Percentiles rank a stretch among this genome's conserved stretches.
Conservation (phyloP, 208 protist species). For the Porcisia deanei region DNA sequence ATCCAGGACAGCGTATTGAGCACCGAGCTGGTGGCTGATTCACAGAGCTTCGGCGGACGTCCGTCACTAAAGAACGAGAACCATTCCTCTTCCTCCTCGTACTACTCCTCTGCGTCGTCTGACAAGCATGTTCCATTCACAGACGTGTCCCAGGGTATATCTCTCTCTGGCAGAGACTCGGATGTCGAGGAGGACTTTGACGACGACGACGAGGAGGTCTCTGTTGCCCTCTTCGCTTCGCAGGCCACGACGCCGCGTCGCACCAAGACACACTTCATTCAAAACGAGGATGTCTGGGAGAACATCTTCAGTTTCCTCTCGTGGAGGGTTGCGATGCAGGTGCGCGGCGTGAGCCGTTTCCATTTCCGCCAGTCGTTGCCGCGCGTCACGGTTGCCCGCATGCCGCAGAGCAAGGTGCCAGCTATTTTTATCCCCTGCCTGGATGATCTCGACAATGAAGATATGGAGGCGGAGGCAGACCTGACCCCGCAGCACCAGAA, state of each 20-base stretch:
- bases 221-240: constrained; percentile 7
- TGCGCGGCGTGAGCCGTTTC: constrained; percentile 51
- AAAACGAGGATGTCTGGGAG: constrained; percentile 39
- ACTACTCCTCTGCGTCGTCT: constrained; percentile 32
- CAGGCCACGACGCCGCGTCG: constrained; percentile 10
- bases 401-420: constrained; percentile 40
- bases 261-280: constrained; percentile 5
- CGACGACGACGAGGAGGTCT: constrained; percentile 37
- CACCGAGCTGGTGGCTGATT: constrained; percentile 65
- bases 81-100: constrained; percentile 27
- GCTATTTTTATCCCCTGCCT: constrained; percentile 72
- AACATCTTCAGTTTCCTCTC: constrained; percentile 55
- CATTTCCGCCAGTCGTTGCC: constrained; percentile 46
- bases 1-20: constrained; percentile 44
- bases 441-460: constrained; percentile 60
- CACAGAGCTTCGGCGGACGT: constrained; percentile 29
- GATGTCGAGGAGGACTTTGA: constrained; percentile 34
- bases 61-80: constrained; percentile 33
- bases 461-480: constrained; percentile 37
- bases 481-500: constrained; percentile 23
- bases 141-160: constrained; percentile 41
- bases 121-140: constrained; percentile 34
- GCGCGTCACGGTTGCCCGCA: constrained; percentile 45
- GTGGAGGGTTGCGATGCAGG: constrained; percentile 40
- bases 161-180: constrained; percentile 40